A percentile compares a stretch with the other conserved stretches of the same genome.
Conservation (phyloP, 768 basidiomycete species). For the Boletus reticuloceps region DNA sequence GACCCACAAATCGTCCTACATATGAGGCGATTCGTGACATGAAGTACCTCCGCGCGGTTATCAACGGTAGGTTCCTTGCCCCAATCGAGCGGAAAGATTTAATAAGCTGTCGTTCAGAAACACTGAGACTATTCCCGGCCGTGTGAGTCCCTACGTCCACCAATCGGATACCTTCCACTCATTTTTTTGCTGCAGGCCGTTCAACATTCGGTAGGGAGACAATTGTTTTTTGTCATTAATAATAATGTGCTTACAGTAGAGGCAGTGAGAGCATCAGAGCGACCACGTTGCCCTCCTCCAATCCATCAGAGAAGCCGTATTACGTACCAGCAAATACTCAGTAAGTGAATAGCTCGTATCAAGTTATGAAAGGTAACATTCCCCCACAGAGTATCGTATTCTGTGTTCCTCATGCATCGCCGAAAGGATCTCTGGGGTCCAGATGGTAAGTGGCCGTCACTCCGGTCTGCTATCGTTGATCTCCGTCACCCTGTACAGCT, state of each 20-base stretch:
- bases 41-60: constrained; percentile 62
- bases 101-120: constrained; percentile 35
- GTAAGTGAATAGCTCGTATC: constrained; percentile 9
- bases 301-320: constrained; percentile 18
- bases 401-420: constrained; percentile 64
- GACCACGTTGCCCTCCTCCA: constrained; percentile 42
- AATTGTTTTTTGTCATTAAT: neutral
- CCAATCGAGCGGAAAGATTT: neutral
- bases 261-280: constrained; percentile 45
- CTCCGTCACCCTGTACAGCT: constrained; percentile 35
- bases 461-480: neutral
- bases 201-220: constrained; percentile 42
- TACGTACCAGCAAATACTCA: constrained; percentile 41
- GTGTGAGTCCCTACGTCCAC: constrained; percentile 29
- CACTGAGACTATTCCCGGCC: constrained; percentile 53
- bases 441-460: constrained; percentile 43
- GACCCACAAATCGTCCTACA: constrained; percentile 45
- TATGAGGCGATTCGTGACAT: constrained; percentile 57
- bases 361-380: neutral
- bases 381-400: constrained; percentile 39
- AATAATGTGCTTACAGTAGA: neutral
- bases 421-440: constrained; percentile 69
- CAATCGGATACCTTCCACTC: neutral
- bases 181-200: constrained; percentile 32
- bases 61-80: constrained; percentile 45